Base-by-base conservation (phyloP, 495 filamentous ascomycete species). In the Neurospora cerealis region DNA sequence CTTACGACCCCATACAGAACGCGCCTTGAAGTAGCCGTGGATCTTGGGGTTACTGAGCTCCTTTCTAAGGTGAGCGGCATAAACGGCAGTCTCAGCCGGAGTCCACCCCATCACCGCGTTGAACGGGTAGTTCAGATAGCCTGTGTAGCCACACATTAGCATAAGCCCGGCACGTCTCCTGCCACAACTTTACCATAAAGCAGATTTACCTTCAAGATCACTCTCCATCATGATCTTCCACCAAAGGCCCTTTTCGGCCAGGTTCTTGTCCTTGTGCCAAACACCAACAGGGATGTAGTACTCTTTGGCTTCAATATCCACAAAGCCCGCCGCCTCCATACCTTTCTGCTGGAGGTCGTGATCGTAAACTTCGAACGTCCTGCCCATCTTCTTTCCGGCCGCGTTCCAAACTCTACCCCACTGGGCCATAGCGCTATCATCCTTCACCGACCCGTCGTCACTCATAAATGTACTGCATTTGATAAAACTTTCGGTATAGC, bases 221-320 rank as follows among this genome's bases (percentile, higher is more conserved):
- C 75, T 74, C 21, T 79, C 79, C 4, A 81, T 70, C 19, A 76
- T 77, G 0, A 80, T 70, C 24, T 80, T 75, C 11, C 71, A 74
- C 39, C 76, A 83, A n/a, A 78, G 75, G 0, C 88, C 88, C 39
- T 89, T 80, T 74, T 87, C 82, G 75, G 84, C 88, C 62, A 84
- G 44, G 46, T 81, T 80, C n/a, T 78, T 78, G 32, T 72, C 86
- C 13, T 75, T 77, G 1, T 84, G 73, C 73, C 73, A 74, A 4
- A 9, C 7, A 5, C 46, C 46, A 4, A 74, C 5, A 5, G 77
- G 44, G 3, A 78, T 60, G 75, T 75, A 74, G 75, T 78, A 70
- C 32, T 76, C 75, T 24, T 34, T 75, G 9, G 73, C 71, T 5
- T 75, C 71, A 6, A 81, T 89, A 79, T 87, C 82, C 2, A 80